A percentile compares a stretch with the other conserved stretches of the same genome.
Evolutionary conservation across 1,284 basidiomycete genomes (phyloP).

Genomic region (Ceratobasidium sp.): DNA sequence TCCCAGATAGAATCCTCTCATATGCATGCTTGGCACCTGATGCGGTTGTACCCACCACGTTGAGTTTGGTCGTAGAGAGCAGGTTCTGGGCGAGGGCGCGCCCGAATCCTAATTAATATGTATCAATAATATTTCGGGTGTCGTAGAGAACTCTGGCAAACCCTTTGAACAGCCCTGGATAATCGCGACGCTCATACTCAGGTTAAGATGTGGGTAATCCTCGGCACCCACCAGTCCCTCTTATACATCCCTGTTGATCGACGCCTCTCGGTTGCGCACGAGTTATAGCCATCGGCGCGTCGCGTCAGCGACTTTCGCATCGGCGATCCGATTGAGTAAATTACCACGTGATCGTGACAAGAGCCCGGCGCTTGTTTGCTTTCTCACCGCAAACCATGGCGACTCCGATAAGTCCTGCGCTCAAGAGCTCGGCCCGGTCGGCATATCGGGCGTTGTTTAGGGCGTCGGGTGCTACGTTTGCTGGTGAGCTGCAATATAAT

Average conservation of each 20-base stretch:
- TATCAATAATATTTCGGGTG: constrained; percentile 1
- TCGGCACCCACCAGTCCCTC: not conserved
- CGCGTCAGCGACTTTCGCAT: constrained; percentile 13
- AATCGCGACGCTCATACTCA: constrained; percentile 45
- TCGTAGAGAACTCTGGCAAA: not conserved
- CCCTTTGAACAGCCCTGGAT: constrained; percentile 50
- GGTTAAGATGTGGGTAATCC: not conserved
- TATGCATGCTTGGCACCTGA: constrained; percentile 40
- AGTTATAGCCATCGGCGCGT: not conserved
- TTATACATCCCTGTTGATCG: constrained; percentile 24
- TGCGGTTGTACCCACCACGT: constrained; percentile 46
- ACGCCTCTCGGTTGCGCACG: not conserved
- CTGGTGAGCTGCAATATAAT: constrained; percentile 60
- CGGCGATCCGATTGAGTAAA: constrained; percentile 25
- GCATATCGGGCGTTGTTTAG: constrained; percentile 77
- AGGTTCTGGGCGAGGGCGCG: constrained; percentile 47
- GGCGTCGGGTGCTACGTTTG: constrained; percentile 73
- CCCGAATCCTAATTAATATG: constrained; percentile 41
- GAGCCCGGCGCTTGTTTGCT: constrained; percentile 18
- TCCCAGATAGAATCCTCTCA: constrained; percentile 42
- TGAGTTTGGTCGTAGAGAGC: constrained; percentile 44
- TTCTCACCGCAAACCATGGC: constrained; percentile 56
- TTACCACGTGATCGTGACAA: constrained; percentile 1
- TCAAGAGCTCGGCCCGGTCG: constrained; percentile 68
- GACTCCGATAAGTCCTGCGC: constrained; percentile 49